Evolutionary conservation across 2,329 filamentous ascomycete species (phyloP).

Genomic region (Xylariales sp.): DNA sequence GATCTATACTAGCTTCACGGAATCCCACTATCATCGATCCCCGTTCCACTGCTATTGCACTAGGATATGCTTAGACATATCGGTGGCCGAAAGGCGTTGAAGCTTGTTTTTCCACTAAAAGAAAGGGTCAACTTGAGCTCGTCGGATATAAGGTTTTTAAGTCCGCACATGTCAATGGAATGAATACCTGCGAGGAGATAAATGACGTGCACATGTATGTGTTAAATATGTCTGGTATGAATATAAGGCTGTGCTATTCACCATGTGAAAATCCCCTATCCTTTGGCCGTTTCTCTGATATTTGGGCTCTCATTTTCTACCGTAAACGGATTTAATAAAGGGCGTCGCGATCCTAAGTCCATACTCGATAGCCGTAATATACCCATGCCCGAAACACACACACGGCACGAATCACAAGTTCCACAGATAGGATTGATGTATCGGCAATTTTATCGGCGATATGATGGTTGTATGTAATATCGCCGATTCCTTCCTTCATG

Average conservation of each 20-base stretch:
- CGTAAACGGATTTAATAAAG: slow-evolving; percentile 1
- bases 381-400: not conserved
- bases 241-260: not conserved
- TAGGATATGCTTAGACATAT: not conserved
- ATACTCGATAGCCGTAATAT: not conserved
- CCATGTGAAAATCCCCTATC: no score
- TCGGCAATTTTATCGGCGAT: slow-evolving; percentile 33
- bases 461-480: slow-evolving; percentile 2
- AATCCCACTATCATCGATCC: no score
- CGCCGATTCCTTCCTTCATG: slow-evolving; percentile 2
- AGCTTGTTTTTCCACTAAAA: no score
- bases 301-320: not conserved
- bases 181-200: not conserved
- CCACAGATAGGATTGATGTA: not conserved
- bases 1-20: not conserved
- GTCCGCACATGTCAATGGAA: not conserved
- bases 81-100: not conserved
- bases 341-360: not conserved
- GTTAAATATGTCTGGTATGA: not conserved
- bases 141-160: slow-evolving; percentile 31
- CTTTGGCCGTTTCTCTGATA: not conserved
- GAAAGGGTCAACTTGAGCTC: not conserved
- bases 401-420: not conserved
- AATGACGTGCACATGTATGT: not conserved
- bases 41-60: not conserved